Evolutionary conservation across 192 early-diverging fungal species (phyloP).

Genomic region (Coemansia sp.): DNA sequence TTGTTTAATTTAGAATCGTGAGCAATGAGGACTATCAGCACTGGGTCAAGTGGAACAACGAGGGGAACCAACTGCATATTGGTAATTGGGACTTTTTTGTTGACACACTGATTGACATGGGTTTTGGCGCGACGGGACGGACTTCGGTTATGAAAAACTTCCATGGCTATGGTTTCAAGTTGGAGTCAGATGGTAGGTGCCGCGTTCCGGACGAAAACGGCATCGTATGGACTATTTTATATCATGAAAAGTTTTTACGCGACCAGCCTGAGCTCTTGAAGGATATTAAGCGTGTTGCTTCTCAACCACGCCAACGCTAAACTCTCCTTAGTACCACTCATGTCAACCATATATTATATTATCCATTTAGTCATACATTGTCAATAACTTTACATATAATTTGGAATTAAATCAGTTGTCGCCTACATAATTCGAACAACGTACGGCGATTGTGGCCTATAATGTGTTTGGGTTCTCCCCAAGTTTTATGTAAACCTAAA

Average conservation of each 20-base stretch:
- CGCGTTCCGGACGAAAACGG: neutral
- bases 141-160: neutral
- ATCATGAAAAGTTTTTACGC: neutral
- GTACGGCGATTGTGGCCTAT: too few species aligned
- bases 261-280: neutral
- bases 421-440: too few species aligned
- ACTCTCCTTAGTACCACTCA: neutral
- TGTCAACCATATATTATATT: too few species aligned
- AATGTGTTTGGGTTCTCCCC: too few species aligned
- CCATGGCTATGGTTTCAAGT: neutral
- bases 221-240: neutral
- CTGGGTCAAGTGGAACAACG: neutral
- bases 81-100: neutral
- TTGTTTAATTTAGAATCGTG: neutral
- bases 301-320: neutral
- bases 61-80: neutral
- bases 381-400: too few species aligned
- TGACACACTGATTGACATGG: neutral
- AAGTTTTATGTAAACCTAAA: too few species aligned
- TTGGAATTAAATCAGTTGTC: too few species aligned
- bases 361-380: too few species aligned
- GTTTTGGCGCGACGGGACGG: neutral
- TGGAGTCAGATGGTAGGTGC: neutral
- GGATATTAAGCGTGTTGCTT: neutral
- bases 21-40: neutral